Base-by-base conservation (phyloP, 371 early-diverging fungal genomes). In the Rhizopus sp. region DNA sequence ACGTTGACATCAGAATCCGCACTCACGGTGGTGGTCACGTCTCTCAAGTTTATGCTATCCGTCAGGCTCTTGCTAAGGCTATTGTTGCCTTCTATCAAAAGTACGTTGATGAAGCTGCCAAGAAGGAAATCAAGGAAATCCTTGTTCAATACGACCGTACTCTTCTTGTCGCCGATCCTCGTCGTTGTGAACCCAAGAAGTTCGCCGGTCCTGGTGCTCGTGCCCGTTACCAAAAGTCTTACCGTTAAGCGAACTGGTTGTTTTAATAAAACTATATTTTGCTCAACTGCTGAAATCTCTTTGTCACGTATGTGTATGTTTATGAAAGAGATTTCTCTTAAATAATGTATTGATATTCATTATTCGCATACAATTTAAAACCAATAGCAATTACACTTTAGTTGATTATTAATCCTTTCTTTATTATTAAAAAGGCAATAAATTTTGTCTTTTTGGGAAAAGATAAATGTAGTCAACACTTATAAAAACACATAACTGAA, bases 161-260 rank as follows among this genome's bases (percentile, higher is more conserved):
- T 72, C 93, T 98, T 57, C 88, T 99, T 55, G 99, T 99, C 63
- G 95, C 99, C 62, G 99, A 99, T 84, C 96, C 99, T 66, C 97
- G 99, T 85, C 98, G 99, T 82, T 94, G 94, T 87, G 99, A 98
- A 99, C 99, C 88, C 87, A 99, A 99, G 98, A 99, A 99, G 75
- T 99, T 97, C 82, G 99, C 98, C 76, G 99, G 99, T 88, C 90
- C 90, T 51, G 99, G 99, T 89, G 99, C 99, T 74, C 94, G 99
- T 85, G 96, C 99, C 71, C 93, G 97, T 73, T 95, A 84, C 93
- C 96, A 96, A 81, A 96, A 97, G 90, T 90, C 92, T 61, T 92
- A 92, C 88, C 93, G 92, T 92, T 90, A 91, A 23, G 23, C 23
- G 23, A 2, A 23, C 23, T 23, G 23, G 23, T 23, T 23, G 31